Base-by-base conservation (phyloP, 805 yeast species). In the Scheffersomyces ergatensis region DNA sequence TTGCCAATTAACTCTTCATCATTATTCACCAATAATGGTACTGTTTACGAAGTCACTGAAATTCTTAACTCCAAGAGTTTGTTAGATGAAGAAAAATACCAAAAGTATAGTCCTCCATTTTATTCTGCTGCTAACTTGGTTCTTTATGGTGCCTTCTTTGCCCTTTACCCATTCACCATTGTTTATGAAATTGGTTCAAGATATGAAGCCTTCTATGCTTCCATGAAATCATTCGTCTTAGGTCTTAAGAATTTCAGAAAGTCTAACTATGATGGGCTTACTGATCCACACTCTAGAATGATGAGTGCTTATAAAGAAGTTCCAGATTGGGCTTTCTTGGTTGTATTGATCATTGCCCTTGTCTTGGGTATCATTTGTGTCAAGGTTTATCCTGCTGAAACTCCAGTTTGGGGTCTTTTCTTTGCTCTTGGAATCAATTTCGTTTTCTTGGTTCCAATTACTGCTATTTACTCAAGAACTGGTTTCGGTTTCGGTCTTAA, bases 321-420 rank as follows among this genome's bases (percentile, higher is more conserved):
- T 26, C 67, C 68, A 19, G 63, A 60, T 16, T 63, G 66, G 66
- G 51, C 50, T 38, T 63, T 55, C 41, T 11, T 43, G 3, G 34
- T 47, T 13, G 42, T 62, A 7, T 45, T 62, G 39, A 39, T 57
- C 7, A 37, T 60, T 12, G 50, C 67, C 13, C 25, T 60, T 29
- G 55, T 58, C 30, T 52, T 58, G 13, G 67, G 64, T 2, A 53
- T 63, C n/a, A 35, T 54, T 3, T 58, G 65, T 34, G 63, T 60
- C 11, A 31, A 49, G 35, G 40, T 61, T 11, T 64, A 57, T 31
- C 70, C 70, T 2, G 63, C 60, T 2, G 62, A 77, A 37, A 76
- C 83, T 4, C 83, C 83, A 14, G 76, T 78, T 18, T 80, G 84
- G 83, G 73, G 77, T 20, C 62, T 80, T 33, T 72, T 78, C 61